Base-by-base conservation (phyloP, 805 yeast species). In the Middelhovenomyces tepae region DNA sequence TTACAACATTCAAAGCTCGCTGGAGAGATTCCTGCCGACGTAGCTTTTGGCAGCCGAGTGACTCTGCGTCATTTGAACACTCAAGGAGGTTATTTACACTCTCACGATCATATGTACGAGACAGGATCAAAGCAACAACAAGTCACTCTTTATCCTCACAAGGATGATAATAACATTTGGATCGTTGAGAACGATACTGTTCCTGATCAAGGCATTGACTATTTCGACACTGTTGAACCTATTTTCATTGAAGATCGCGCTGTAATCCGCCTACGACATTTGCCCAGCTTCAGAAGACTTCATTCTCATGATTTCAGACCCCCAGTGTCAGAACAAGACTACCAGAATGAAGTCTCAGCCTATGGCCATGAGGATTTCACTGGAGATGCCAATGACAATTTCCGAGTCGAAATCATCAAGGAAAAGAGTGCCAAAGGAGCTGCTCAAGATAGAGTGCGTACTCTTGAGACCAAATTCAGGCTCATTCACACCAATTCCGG, bases 271-370 rank as follows among this genome's bases (percentile, higher is more conserved):
- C 53, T 91, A n/a, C 73, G 71, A 60, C 97, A 91, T 54, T 65
- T 66, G 37, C 40, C 47, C 2, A 80, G 96, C 1, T 71, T 77
- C 10, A 73, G 74, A 41, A 72, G 81, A 28, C 57, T 91, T 33
- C 76, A 76, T 43, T 80, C 85, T 15, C 75, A 68, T 42, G 81
- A 82, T 40, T 62, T 70, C 32, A 73, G 87, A 39, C 95, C 97
- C 3, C 95, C 95, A 7, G 72, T 86, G 17, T 72, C 89, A 7
- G 94, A 84, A 51, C 91, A 84, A 49, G 97, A 91, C 36, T 87
- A 89, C 56, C 78, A 86, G 50, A 71, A 69, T 43, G 94, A 86
- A 56, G 94, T 86, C 1, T 70, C 83, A 17, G 75, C 84, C 42
- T 62, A 74, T 36, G 91, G 89, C 4, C 71, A 70, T 54, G 55